Conservation (phyloP, 768 basidiomycete species). For the Strobilomyces echinocephalus region DNA sequence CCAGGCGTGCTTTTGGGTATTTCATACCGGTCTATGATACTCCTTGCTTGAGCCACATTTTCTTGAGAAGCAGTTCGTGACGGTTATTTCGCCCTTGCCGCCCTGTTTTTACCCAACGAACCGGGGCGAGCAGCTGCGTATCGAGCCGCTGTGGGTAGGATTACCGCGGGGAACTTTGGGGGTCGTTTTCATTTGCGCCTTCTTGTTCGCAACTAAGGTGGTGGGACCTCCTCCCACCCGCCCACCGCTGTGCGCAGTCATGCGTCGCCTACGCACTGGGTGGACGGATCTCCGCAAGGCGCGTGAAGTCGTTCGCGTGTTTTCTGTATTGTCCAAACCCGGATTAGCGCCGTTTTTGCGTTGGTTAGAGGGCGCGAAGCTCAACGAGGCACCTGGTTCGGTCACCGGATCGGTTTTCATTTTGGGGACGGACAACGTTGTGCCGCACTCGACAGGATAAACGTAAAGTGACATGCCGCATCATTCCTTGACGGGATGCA, state of each 20-base stretch:
- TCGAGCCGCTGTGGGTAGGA: not conserved
- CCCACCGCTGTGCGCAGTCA: constrained; percentile 6
- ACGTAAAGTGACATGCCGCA: constrained; percentile 27
- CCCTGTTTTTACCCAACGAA: not conserved
- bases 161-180: constrained; percentile 9
- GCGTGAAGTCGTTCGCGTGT: constrained; percentile 11
- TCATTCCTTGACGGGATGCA: constrained; percentile 15
- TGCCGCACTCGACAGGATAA: constrained; percentile 12
- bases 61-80: not conserved
- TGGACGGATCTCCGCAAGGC: constrained; percentile 2
- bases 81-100: constrained; percentile 1
- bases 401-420: constrained; percentile 5
- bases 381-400: constrained; percentile 4
- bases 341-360: constrained; percentile 7
- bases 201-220: constrained; percentile 1
- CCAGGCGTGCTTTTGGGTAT: constrained; percentile 15
- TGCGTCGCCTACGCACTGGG: constrained; percentile 5
- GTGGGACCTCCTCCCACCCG: constrained; percentile 2
- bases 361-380: constrained; percentile 8
- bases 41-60: constrained; percentile 7
- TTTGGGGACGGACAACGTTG: constrained; percentile 3
- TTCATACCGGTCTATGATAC: constrained; percentile 9
- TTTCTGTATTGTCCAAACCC: constrained; percentile 4
- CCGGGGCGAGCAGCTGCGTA: not conserved
- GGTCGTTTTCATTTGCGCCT: constrained; percentile 13